These are phyloP conservation scores for Sideroxylon spinosum DNA, from an alignment of 179 eudicot genomes.

Conservation along the genomic window DNA sequence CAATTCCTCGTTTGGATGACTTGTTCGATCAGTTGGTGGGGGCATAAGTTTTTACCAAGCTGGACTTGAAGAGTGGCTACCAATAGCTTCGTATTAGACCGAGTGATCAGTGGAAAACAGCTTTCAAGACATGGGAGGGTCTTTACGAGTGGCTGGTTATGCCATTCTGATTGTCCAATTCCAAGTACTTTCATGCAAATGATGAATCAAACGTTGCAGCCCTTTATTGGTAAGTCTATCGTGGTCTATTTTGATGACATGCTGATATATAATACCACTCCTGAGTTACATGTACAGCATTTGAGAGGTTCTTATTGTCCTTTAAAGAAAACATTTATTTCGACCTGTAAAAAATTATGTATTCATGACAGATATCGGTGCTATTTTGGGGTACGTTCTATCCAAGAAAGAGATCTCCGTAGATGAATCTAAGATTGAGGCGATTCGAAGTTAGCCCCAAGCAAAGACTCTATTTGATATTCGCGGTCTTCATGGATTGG, in stretches of 20 bases:
- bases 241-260: too few relatives aligned
- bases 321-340: too few relatives aligned
- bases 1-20: too few relatives aligned
- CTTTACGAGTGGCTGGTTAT: neutral
- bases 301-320: too few relatives aligned
- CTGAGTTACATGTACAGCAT: too few relatives aligned
- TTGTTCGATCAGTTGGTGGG: too few relatives aligned
- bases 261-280: too few relatives aligned
- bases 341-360: too few relatives aligned
- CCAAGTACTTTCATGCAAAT: too few relatives aligned
- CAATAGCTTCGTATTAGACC: too few relatives aligned
- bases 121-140: neutral
- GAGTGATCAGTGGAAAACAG: slow-evolving; percentile 5
- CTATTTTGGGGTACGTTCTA: neutral
- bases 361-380: neutral
- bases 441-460: neutral
- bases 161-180: neutral
- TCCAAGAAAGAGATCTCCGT: neutral
- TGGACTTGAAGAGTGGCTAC: neutral
- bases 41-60: neutral
- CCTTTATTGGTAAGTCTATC: too few relatives aligned
- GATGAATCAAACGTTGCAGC: too few relatives aligned
- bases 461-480: neutral
- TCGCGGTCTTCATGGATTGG: neutral
- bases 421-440: neutral